Base-by-base conservation (phyloP, 306 rosid species). In the Sicyos edulis region DNA sequence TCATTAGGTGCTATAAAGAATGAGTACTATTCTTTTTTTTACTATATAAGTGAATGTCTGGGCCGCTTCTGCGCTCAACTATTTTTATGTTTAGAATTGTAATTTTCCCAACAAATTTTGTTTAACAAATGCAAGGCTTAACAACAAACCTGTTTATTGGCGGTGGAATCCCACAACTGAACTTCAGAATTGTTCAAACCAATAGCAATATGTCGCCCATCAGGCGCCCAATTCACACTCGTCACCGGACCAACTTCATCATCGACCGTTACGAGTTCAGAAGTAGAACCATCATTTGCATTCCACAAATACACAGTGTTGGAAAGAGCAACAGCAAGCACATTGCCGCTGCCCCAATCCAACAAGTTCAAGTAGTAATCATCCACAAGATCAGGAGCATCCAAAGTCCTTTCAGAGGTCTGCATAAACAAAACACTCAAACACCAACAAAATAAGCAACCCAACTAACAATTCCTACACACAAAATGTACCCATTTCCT, bases 401-500 rank as follows among this genome's bases (percentile, higher is more conserved):
- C 96, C 75, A 90, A 51, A 0, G 93, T 90, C 83, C 86, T 84
- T 82, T 88, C 93, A 10, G 93, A 90, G 60, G 86, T 84, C 96
- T 88, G 73, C 70, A 76, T 50, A 17, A 74, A 32, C 3, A 3
- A 2, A 54, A 54, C 12, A 13, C 17, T 54, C 79, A 51, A 12
- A 71, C 26, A 56, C 21, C 29, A 58, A 6, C 2, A 49, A 4
- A 14, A 51, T 15, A n/a, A 53, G 9, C 13, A 24, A 22, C 20
- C 19, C 12, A 15, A 70, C 7, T 70, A 15, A 11, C 20, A 32
- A 56, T 56, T 56, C 20, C 32, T 56, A 20, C 32, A 56, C 11
- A 8, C 14, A 20, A 58, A 58, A 26, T 24, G 1, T 4, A 58
- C 32, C 7, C 7, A 22, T 22, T 6, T 24, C 13, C 42, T 6